Evolutionary conservation across 139 green algal species (phyloP).

Genomic region (Tetradesmus lagerheimii): DNA sequence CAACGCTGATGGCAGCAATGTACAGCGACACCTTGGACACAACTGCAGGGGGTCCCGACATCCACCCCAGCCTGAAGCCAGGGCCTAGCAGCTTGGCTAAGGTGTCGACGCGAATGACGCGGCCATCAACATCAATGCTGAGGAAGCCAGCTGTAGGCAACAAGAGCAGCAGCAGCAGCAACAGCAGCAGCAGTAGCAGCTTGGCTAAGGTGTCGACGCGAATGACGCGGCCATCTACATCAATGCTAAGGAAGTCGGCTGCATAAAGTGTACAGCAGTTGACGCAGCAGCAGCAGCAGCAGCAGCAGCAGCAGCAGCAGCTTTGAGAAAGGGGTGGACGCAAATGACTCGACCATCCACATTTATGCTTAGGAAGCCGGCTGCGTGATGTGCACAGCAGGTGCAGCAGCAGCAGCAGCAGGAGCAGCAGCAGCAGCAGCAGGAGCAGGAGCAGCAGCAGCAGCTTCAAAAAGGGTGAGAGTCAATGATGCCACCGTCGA

Average conservation of each 20-base stretch:
- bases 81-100: slow-evolving; percentile 82
- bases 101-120: slow-evolving; percentile 84
- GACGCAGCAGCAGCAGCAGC: slow-evolving; percentile 39
- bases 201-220: slow-evolving; percentile 88
- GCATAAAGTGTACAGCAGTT: too few species aligned
- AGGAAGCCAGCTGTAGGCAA: slow-evolving; percentile 64
- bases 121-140: slow-evolving; percentile 72
- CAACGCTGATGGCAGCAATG: too few species aligned
- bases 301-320: slow-evolving; percentile 50
- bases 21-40: too few species aligned
- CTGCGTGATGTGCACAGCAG: slow-evolving; percentile 23
- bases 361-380: slow-evolving; percentile 76
- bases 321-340: slow-evolving; percentile 86
- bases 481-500: slow-evolving; percentile 74
- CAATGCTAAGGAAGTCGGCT: slow-evolving; percentile 73
- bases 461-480: slow-evolving; percentile 63
- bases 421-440: not conserved
- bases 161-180: not conserved
- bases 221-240: slow-evolving; percentile 78
- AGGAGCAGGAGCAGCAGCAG: not conserved
- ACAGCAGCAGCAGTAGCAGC: slow-evolving; percentile 52
- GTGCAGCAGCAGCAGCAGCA: too few species aligned
- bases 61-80: slow-evolving; percentile 77
- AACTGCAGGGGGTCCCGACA: too few species aligned
- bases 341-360: slow-evolving; percentile 77